Percentiles rank a stretch among this genome's conserved stretches.
phyloP scores from a whole-genome alignment of 78 protist genomes.

The Speleostelium caveatum region DNA sequence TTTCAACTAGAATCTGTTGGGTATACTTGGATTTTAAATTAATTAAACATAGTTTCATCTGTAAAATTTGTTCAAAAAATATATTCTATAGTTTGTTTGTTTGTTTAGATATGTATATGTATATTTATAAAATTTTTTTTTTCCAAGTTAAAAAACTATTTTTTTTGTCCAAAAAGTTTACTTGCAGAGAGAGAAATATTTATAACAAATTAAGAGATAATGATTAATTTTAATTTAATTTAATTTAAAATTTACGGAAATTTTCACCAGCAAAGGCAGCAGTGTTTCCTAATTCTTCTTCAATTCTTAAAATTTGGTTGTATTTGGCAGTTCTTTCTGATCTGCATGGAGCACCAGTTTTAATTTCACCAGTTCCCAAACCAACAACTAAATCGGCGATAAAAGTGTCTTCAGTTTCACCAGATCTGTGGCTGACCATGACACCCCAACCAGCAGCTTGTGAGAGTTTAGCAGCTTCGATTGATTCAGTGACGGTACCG shows the following conservation, averaged over 20 bases:
- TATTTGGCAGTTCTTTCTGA: conserved; percentile 99
- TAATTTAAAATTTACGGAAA: conserved; percentile 44
- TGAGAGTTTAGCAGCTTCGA: conserved; percentile 90
- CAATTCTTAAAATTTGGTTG: conserved; percentile 98
- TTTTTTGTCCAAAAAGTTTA: neutral
- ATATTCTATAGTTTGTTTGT: too few relatives aligned
- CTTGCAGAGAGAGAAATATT: neutral
- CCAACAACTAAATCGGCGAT: conserved; percentile 99
- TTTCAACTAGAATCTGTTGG: too few relatives aligned
- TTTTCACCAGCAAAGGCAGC: conserved; percentile 68
- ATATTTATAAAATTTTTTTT: too few relatives aligned
- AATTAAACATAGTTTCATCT: too few relatives aligned
- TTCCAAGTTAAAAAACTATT: neutral
- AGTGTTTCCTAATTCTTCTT: conserved; percentile 72
- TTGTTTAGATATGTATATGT: too few relatives aligned
- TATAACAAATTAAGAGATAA: too few relatives aligned
- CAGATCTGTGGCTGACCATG: conserved; percentile 98
- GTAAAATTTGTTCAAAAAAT: too few relatives aligned
- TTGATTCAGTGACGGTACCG: conserved; percentile 95
- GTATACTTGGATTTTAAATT: too few relatives aligned
- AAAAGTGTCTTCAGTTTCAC: conserved; percentile 98
- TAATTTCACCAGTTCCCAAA: conserved; percentile 98
- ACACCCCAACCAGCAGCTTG: conserved; percentile 95
- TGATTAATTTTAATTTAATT: too few relatives aligned
- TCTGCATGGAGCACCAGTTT: conserved; percentile 99